These are phyloP conservation scores for Acanthamoeba castellanii DNA, from an alignment of 208 protist species.

Conservation along the genomic window DNA sequence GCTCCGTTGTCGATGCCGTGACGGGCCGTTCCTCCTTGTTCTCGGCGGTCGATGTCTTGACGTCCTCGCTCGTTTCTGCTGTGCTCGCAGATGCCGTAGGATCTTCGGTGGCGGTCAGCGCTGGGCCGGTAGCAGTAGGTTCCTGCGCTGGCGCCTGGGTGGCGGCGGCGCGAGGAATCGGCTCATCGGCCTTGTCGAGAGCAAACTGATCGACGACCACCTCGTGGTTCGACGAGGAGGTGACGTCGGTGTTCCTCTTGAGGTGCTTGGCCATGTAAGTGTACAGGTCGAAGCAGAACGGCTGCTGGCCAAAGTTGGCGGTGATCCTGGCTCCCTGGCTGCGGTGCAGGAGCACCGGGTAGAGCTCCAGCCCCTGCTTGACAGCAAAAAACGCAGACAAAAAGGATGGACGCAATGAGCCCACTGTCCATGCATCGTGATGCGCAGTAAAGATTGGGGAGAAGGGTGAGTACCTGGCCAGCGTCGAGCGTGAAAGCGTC, in stretches of 20 bases:
- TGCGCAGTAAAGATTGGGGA: not conserved
- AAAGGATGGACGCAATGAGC: not conserved
- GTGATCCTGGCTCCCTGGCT: not conserved
- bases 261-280: constrained; percentile 45
- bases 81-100: not conserved
- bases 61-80: not conserved
- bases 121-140: no score
- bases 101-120: no score
- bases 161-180: not conserved
- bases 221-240: not conserved
- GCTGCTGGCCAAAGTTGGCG: constrained; percentile 70
- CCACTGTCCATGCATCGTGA: no score
- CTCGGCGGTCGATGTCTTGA: not conserved
- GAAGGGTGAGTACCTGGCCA: not conserved
- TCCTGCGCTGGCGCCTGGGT: not conserved
- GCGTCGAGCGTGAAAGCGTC: constrained; percentile 40
- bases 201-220: constrained; percentile 12
- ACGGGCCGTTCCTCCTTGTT: not conserved
- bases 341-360: constrained; percentile 15
- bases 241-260: not conserved
- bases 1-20: no score
- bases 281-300: constrained; percentile 58
- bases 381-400: not conserved
- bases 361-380: not conserved
- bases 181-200: not conserved